phyloP scores from a whole-genome alignment of 2,329 filamentous ascomycete species.

The Coleophoma eucalyptorum region DNA sequence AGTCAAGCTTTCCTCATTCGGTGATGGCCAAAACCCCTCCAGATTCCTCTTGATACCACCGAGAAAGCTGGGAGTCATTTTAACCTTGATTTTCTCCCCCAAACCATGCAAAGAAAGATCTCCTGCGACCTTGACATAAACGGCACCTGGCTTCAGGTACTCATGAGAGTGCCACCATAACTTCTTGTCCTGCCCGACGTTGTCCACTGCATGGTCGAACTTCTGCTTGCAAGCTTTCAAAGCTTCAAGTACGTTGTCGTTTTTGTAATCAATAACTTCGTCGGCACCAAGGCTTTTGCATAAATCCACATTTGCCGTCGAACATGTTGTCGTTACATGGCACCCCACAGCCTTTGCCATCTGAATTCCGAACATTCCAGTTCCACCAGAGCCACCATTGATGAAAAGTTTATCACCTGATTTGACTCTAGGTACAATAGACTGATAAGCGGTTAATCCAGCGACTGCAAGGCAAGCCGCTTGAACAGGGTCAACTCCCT shows the following conservation, averaged over 20 bases:
- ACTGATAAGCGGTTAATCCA: conserved; percentile 16
- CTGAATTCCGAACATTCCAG: conserved; percentile 57
- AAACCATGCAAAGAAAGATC: conserved; percentile 47
- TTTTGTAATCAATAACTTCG: conserved; percentile 17
- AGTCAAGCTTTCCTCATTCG: conserved; percentile 42
- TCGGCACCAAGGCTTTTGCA: conserved; percentile 53
- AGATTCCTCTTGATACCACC: conserved; percentile 32
- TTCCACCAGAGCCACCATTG: conserved; percentile 62
- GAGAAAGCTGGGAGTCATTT: conserved; percentile 9
- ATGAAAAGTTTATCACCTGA: conserved; percentile 56
- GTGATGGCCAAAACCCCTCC: conserved; percentile 40
- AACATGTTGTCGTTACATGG: conserved; percentile 56
- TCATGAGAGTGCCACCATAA: conserved; percentile 14
- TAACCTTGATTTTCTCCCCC: conserved; percentile 4
- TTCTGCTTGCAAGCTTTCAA: conserved; percentile 9
- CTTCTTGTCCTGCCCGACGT: conserved; percentile 9
- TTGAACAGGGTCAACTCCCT: conserved; percentile 12
- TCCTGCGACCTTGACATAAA: conserved; percentile 43
- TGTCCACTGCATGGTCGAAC: conserved; percentile 20
- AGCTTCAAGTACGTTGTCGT: conserved; percentile 9
- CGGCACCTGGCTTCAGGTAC: conserved; percentile 10
- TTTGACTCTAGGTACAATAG: conserved; percentile 39
- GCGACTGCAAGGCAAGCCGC: conserved; percentile 11
- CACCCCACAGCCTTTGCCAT: conserved; percentile 58
- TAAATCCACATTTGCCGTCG: conserved; percentile 50